Evolutionary conservation across 176 grass and related monocot genomes (phyloP).

Genomic region (Hordeum vulgare): MorexV3_pseudomolecules_assembly NC_058519.1:484025501-484026000

Average conservation of each 20-base stretch:
- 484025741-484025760: constrained; percentile 33
- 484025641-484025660: constrained; percentile 83
- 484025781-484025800: not conserved
- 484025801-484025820: not conserved
- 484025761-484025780: not conserved
- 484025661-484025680: constrained; percentile 58
- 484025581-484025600: constrained; percentile 55
- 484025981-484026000: constrained; percentile 54
- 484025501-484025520: constrained; percentile 43
- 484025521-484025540: constrained; percentile 15
- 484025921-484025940: constrained; percentile 40
- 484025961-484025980: constrained; percentile 61
- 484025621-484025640: constrained; percentile 88
- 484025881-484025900: constrained; percentile 30
- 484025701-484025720: constrained; percentile 46
- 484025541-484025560: constrained; percentile 17
- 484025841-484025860: constrained; percentile 78
- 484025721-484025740: constrained; percentile 85
- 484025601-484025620: constrained; percentile 95
- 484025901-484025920: constrained; percentile 63
- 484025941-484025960: constrained; percentile 30
- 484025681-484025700: constrained; percentile 69
- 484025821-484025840: constrained; percentile 29
- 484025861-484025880: constrained; percentile 87
- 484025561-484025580: not conserved